Base-by-base conservation (phyloP, 768 basidiomycete genomes). In the Porphyrellus cyaneotinctus region DNA sequence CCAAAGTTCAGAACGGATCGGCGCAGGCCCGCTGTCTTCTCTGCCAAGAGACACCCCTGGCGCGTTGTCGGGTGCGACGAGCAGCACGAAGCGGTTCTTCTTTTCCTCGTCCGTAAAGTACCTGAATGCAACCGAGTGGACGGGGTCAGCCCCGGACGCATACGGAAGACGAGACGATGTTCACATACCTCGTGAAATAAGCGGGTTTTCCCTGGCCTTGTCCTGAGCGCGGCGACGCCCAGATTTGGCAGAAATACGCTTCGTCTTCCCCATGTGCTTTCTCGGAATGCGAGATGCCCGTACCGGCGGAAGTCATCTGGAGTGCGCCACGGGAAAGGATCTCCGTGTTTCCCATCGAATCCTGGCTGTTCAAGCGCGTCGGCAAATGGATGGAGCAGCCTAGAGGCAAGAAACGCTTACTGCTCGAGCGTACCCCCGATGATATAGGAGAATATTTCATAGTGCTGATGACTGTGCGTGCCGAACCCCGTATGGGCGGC, bases 391-490 rank as follows among this genome's bases (percentile, higher is more conserved):
- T 6, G 23, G 14, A 23, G 5, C 26, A 12, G 28, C 38, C 5
- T 12, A 51, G 17, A 20, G n/a, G 47, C 14, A 12, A 44, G 15
- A 20, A 15, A 45, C 18, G 72, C 84, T 59, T 64, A 91, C 90
- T 94, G 91, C 65, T 91, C 86, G 30, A 93, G 76, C 61, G 85
- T 78, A 5, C 91, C 92, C 18, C 72, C 68, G 35, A 95, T 82
- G 50, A 95, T 74, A 65, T 97, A 95, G 1, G 85, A 87, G 73
- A 94, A 97, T 56, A 97, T 97, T 63, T 97, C 93, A 58, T 90
- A 91, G 66, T 90, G 87, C 30, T 82, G 77, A 63, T 95, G 92
- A 7, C 79, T 77, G 69, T 94, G 91, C 0, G 84, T 87, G 3
- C 90, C 92, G 58, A 97, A 97, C 0, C 95, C 95, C 17, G 82